These are phyloP conservation scores for Rhodotorula paludigena DNA, from an alignment of 768 basidiomycete species.

Conservation along the genomic window DNA sequence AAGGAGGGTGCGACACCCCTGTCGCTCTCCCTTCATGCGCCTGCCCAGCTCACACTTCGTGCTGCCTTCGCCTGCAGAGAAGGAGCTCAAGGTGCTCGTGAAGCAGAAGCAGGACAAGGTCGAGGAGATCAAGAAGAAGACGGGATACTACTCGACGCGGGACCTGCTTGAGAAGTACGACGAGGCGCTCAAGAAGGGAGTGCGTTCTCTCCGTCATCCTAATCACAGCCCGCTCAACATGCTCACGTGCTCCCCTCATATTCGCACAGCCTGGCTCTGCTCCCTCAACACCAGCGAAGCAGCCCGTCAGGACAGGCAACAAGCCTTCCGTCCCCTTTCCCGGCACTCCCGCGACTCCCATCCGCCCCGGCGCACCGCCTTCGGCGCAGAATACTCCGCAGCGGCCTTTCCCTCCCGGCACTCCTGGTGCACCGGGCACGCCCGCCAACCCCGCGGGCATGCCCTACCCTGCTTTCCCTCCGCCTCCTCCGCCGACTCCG, in stretches of 20 bases:
- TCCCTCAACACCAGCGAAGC: conserved; percentile 2
- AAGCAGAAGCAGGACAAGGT: conserved; percentile 77
- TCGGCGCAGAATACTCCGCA: conserved; percentile 6
- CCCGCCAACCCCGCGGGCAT: neutral
- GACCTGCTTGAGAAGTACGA: conserved; percentile 88
- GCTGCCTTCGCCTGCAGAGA: conserved; percentile 8
- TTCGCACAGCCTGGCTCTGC: neutral
- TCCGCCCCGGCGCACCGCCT: conserved; percentile 11
- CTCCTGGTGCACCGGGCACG: neutral
- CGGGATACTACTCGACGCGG: conserved; percentile 88
- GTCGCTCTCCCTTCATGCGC: no score
- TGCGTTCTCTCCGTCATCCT: neutral
- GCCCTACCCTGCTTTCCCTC: conserved; percentile 18
- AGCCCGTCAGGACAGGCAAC: neutral
- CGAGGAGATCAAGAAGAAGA: conserved; percentile 95
- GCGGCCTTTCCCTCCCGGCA: neutral
- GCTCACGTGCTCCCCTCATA: neutral
- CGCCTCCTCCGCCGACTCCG: conserved; percentile 50
- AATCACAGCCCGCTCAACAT: neutral
- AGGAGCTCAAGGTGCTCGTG: conserved; percentile 64
- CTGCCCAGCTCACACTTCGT: no score
- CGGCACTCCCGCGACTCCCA: neutral
- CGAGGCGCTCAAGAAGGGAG: conserved; percentile 49
- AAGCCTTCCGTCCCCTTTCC: neutral
- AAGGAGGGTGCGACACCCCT: conserved; percentile 35